Evolutionary conservation across 1,284 basidiomycete genomes (phyloP).

Genomic region (Abortiporus biennis): DNA sequence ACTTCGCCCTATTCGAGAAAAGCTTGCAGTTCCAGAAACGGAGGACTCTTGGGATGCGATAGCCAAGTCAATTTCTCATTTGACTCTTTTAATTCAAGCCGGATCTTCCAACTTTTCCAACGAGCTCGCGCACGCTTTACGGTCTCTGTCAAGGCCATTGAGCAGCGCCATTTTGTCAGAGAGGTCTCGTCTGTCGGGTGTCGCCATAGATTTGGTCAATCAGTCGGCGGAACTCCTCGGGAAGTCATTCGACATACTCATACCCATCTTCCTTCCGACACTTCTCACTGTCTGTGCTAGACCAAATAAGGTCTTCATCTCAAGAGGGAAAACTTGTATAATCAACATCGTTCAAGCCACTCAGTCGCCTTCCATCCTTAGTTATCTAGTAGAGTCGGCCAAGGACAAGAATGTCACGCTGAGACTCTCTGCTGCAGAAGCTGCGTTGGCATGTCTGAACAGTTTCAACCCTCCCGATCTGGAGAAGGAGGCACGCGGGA

Average conservation of each 20-base stretch:
- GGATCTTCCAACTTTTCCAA: slow-evolving; percentile 50
- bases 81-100: slow-evolving; percentile 53
- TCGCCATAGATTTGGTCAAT: slow-evolving; percentile 61
- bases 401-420: slow-evolving; percentile 68
- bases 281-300: slow-evolving; percentile 65
- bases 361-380: slow-evolving; percentile 61
- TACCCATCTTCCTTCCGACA: slow-evolving; percentile 62
- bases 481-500: slow-evolving; percentile 56
- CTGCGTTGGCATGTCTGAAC: slow-evolving; percentile 60
- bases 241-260: slow-evolving; percentile 60
- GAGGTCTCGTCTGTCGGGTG: slow-evolving; percentile 69
- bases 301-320: slow-evolving; percentile 78
- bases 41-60: slow-evolving; percentile 86
- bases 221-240: slow-evolving; percentile 53
- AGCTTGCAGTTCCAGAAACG: slow-evolving; percentile 55
- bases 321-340: slow-evolving; percentile 58
- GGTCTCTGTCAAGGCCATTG: slow-evolving; percentile 51
- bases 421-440: slow-evolving; percentile 59
- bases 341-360: slow-evolving; percentile 60
- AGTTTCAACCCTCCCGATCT: slow-evolving; percentile 71
- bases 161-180: slow-evolving; percentile 67
- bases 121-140: slow-evolving; percentile 50
- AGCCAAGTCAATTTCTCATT: slow-evolving; percentile 41
- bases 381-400: slow-evolving; percentile 53
- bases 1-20: slow-evolving; percentile 16